Percentiles rank a stretch among this genome's conserved stretches.
phyloP scores from a whole-genome alignment of 139 green algal genomes.

The Diplosphaera chodatii region DNA sequence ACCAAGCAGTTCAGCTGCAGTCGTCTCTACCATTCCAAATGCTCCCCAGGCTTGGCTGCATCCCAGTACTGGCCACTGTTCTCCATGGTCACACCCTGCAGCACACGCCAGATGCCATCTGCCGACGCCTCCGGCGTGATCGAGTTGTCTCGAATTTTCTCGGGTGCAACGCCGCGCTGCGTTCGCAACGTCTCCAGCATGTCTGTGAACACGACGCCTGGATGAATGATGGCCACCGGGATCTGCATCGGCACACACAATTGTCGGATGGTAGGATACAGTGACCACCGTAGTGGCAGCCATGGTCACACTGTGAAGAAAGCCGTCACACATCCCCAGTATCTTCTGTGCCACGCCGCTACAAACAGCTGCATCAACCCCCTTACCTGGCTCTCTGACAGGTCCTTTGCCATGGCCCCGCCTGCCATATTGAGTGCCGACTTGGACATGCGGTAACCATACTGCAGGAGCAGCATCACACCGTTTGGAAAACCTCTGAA shows the following conservation, averaged over 20 bases:
- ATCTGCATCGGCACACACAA: neutral
- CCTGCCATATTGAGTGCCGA: slow-evolving; percentile 49
- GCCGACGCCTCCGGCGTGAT: neutral
- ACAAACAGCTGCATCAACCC: too few relatives aligned
- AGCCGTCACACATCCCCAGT: too few relatives aligned
- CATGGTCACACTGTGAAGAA: too few relatives aligned
- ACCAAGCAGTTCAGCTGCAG: too few relatives aligned
- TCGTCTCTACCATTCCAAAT: neutral
- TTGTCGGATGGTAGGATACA: neutral
- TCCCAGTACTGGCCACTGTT: neutral
- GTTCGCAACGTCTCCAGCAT: neutral
- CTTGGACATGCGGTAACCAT: slow-evolving; percentile 58
- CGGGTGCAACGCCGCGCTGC: neutral
- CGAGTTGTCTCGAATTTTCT: neutral
- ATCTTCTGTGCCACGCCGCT: too few relatives aligned
- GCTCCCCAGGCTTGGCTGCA: neutral
- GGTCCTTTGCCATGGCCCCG: slow-evolving; percentile 39
- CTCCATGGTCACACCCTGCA: neutral
- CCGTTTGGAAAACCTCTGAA: too few relatives aligned
- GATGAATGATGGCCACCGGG: neutral
- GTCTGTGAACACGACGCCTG: neutral
- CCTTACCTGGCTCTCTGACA: slow-evolving; percentile 14
- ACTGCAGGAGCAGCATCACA: slow-evolving; percentile 20
- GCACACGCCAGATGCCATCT: neutral
- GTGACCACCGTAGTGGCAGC: too few relatives aligned